These are phyloP conservation scores for Talaromyces sp. DNA, from an alignment of 2,329 filamentous ascomycete genomes.

Conservation along the genomic window DNA sequence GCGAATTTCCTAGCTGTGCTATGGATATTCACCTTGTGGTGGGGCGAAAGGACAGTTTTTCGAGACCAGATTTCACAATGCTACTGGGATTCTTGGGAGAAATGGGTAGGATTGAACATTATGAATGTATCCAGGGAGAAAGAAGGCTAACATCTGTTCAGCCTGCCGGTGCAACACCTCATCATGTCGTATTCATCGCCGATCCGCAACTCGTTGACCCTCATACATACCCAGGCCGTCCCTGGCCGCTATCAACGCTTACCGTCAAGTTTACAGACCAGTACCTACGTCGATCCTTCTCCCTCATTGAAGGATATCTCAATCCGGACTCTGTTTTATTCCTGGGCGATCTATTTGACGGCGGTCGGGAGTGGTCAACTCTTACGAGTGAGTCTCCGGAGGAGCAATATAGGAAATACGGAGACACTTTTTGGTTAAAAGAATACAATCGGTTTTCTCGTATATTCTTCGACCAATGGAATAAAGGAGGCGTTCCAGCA, in stretches of 20 bases:
- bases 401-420: constrained; percentile 70
- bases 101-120: constrained; percentile 63
- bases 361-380: constrained; percentile 91
- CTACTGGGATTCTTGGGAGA: constrained; percentile 84
- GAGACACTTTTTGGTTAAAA: constrained; percentile 75
- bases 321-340: constrained; percentile 88
- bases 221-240: constrained; percentile 86
- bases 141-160: constrained; percentile 16
- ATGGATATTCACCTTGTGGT: constrained; percentile 76
- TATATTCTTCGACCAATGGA: constrained; percentile 75
- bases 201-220: constrained; percentile 92
- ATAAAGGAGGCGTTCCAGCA: constrained; percentile 54
- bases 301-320: constrained; percentile 69
- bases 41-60: constrained; percentile 81
- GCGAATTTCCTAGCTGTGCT: constrained; percentile 65
- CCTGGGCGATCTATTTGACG: constrained; percentile 91
- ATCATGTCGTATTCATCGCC: constrained; percentile 79
- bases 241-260: constrained; percentile 65
- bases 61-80: constrained; percentile 67
- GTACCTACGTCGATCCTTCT: constrained; percentile 80
- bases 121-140: constrained; percentile 9
- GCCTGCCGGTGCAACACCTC: constrained; percentile 74
- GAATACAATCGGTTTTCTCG: constrained; percentile 84
- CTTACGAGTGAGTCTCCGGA: constrained; percentile 58
- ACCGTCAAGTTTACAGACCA: constrained; percentile 78